A percentile compares a stretch with the other conserved stretches of the same genome.
Evolutionary conservation across 768 basidiomycete genomes (phyloP).

Genomic region (Tremella yokohamensis): DNA sequence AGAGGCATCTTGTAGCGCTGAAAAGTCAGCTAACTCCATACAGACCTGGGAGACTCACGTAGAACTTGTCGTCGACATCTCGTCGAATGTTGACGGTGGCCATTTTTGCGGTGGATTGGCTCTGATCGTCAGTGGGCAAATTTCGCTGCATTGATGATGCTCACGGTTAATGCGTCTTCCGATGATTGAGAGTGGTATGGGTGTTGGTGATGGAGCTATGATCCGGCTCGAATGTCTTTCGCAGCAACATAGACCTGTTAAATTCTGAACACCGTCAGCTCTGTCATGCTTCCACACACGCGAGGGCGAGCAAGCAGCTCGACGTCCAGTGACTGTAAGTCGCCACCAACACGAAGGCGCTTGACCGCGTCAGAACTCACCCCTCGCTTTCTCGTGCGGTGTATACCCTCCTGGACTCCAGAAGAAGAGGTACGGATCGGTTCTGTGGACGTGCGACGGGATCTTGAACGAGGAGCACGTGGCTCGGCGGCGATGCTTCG

Average conservation of each 20-base stretch:
- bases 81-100: slow-evolving; percentile 51
- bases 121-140: not conserved
- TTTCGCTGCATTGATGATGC: not conserved
- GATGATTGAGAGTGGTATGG: not conserved
- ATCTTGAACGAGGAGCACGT: slow-evolving; percentile 11
- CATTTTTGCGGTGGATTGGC: slow-evolving; percentile 40
- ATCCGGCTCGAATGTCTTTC: not conserved
- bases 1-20: slow-evolving; percentile 76
- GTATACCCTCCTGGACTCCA: slow-evolving; percentile 11
- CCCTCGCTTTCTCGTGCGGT: not conserved
- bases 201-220: not conserved
- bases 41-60: slow-evolving; percentile 29
- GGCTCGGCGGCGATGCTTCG: slow-evolving; percentile 2
- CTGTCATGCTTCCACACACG: not conserved
- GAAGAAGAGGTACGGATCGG: not conserved
- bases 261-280: not conserved
- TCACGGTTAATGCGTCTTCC: slow-evolving; percentile 2
- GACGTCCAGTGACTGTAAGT: not conserved
- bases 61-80: slow-evolving; percentile 52
- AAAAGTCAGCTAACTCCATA: not conserved
- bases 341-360: not conserved
- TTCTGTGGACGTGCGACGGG: slow-evolving; percentile 2
- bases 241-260: not conserved
- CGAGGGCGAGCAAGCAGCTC: not conserved
- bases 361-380: not conserved